phyloP scores from a whole-genome alignment of 345 rosid species.

The Geranium brycei region DNA sequence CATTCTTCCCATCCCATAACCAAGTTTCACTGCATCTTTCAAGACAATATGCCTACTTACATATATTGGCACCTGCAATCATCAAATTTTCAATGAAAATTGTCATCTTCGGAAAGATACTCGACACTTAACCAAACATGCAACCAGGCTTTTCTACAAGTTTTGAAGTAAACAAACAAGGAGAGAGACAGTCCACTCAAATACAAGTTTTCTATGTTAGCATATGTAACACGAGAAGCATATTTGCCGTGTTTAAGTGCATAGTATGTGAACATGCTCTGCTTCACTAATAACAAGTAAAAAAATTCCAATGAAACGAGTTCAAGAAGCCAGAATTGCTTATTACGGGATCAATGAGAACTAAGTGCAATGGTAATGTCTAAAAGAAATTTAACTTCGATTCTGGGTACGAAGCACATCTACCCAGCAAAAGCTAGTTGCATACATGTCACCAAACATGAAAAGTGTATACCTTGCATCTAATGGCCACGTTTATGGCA shows the following conservation, averaged over 20 bases:
- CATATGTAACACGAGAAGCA: too few relatives aligned
- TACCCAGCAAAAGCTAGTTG: neutral
- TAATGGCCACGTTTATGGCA: slow-evolving; percentile 71
- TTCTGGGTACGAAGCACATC: neutral
- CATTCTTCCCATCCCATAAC: slow-evolving; percentile 45
- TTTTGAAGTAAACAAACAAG: too few relatives aligned
- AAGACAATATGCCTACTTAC: slow-evolving; percentile 64
- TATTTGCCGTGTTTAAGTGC: too few relatives aligned
- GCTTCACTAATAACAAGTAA: too few relatives aligned
- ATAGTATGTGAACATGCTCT: too few relatives aligned
- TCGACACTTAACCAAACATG: too few relatives aligned
- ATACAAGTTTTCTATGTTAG: too few relatives aligned
- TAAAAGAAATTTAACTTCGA: neutral
- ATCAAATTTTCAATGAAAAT: slow-evolving; percentile 11
- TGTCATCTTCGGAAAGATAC: neutral
- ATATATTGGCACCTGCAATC: slow-evolving; percentile 71
- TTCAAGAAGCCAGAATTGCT: too few relatives aligned
- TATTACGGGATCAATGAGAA: neutral
- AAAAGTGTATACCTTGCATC: slow-evolving; percentile 38
- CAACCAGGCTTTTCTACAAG: too few relatives aligned
- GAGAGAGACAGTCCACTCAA: too few relatives aligned
- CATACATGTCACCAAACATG: neutral
- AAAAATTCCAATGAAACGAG: too few relatives aligned
- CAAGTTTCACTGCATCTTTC: slow-evolving; percentile 65
- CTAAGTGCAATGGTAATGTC: neutral